These are phyloP conservation scores for Lasiosphaeris hirsuta DNA, from an alignment of 495 filamentous ascomycete species.

Conservation along the genomic window DNA sequence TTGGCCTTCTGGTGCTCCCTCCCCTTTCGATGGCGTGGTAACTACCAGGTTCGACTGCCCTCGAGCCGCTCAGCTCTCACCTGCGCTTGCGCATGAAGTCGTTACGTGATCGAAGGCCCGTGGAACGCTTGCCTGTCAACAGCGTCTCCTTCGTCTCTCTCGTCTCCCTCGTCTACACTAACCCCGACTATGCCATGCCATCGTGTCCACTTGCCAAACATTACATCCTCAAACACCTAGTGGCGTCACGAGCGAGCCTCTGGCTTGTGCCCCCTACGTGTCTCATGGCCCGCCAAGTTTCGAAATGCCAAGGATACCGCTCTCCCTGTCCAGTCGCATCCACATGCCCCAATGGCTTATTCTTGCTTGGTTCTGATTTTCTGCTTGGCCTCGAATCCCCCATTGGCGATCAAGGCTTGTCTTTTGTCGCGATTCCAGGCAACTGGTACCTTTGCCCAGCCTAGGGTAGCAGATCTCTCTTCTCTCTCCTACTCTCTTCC, in stretches of 20 bases:
- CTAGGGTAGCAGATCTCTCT: background rate
- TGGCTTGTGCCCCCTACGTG: background rate
- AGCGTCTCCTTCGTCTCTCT: no score
- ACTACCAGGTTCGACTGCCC: background rate
- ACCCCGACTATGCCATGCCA: background rate
- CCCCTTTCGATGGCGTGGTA: background rate
- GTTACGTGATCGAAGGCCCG: conserved; percentile 4
- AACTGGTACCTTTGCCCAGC: conserved; percentile 4
- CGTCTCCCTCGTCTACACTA: no score
- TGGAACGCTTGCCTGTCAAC: no score
- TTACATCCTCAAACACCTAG: background rate
- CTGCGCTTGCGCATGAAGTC: background rate
- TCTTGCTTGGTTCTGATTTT: background rate
- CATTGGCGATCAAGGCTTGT: conserved; percentile 10
- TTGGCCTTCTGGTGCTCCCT: background rate
- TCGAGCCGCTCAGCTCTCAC: background rate
- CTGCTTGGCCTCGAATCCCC: background rate
- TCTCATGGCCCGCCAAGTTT: conserved; percentile 2
- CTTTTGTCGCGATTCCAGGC: background rate
- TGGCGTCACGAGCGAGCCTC: background rate
- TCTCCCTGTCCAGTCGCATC: background rate
- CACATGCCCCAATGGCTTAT: background rate
- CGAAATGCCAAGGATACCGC: background rate
- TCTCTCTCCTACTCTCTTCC: background rate
- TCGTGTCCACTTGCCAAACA: conserved; percentile 1